A percentile compares a stretch with the other conserved stretches of the same genome.
phyloP scores from a whole-genome alignment of 306 rosid species.

The Sophora flavescens region DNA sequence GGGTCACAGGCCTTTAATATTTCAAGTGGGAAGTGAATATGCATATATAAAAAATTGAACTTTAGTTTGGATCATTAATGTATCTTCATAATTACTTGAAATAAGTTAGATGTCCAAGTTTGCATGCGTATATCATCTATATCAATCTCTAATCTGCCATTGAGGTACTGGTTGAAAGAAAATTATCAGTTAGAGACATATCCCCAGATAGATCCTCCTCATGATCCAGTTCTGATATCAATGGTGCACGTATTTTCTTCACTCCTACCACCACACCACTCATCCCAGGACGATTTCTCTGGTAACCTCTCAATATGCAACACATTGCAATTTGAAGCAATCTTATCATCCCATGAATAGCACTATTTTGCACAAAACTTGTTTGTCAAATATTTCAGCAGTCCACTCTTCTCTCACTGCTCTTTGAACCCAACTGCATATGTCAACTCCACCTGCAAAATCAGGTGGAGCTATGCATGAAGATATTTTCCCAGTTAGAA shows the following conservation, averaged over 20 bases:
- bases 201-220: conserved; percentile 41
- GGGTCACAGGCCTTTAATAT: neutral
- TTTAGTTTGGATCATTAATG: conserved; percentile 34
- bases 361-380: conserved; percentile 52
- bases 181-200: conserved; percentile 63
- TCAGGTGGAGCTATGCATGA: conserved; percentile 61
- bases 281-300: conserved; percentile 74
- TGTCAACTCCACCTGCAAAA: conserved; percentile 54
- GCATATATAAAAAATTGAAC: neutral
- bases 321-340: conserved; percentile 72
- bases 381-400: conserved; percentile 78
- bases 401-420: conserved; percentile 95
- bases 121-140: conserved; percentile 47
- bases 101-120: conserved; percentile 5
- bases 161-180: conserved; percentile 54
- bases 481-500: conserved; percentile 73
- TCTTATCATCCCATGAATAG: conserved; percentile 71
- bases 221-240: conserved; percentile 48
- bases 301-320: conserved; percentile 67
- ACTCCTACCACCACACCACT: conserved; percentile 66
- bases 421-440: conserved; percentile 71
- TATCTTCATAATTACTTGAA: neutral
- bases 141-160: conserved; percentile 14
- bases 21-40: neutral
- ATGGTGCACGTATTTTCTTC: conserved; percentile 50